Base-by-base conservation (phyloP, 1,139 yeast species). In the Suhomyces bokatorum region DNA sequence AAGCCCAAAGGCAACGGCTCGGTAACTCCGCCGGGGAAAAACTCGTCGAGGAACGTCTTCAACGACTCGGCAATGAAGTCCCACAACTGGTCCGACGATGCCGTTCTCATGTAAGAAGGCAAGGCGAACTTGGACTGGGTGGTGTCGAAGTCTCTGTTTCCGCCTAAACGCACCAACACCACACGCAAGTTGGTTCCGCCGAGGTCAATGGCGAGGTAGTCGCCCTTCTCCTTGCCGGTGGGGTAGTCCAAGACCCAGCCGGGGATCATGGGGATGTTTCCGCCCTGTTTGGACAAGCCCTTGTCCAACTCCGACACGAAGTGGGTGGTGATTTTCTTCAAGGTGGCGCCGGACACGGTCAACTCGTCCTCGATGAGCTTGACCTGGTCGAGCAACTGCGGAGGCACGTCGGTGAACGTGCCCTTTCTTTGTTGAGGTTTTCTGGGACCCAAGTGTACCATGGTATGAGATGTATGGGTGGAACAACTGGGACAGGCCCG, bases 201-300 rank as follows among this genome's bases (percentile, higher is more conserved):
- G 70, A 93, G 80, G 67, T 93, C 99, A 51, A 93, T 85, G 43
- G 98, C 97, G 63, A 93, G 71, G 67, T 80, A 93, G 55, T 87
- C 84, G 53, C 99, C 99, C 37, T 76, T 77, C 68, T 93, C 99
- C 54, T 81, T 70, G 57, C 98, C 98, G 39, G 95, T 85, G 50
- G 99, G 98, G 75, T 75, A 85, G 59, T 87, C 95, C 79, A 89
- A 75, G 44, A 91, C 97, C 97, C 97, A 91, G 51, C 95, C 88
- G 36, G 96, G 96, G 61, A 86, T 89, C 99, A 91, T 93, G 48
- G 98, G 98, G 60, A 88, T 87, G 66, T 85, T 85, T 47, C 95
- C 93, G 39, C 95, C 95, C 42, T 70, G 59, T 63, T 81, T 80
- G 47, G 89, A 77, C 53, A 87, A 76, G 43, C 96, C 95, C 67